phyloP scores from a whole-genome alignment of 768 basidiomycete genomes.

The Fistulinella prunicolor region DNA sequence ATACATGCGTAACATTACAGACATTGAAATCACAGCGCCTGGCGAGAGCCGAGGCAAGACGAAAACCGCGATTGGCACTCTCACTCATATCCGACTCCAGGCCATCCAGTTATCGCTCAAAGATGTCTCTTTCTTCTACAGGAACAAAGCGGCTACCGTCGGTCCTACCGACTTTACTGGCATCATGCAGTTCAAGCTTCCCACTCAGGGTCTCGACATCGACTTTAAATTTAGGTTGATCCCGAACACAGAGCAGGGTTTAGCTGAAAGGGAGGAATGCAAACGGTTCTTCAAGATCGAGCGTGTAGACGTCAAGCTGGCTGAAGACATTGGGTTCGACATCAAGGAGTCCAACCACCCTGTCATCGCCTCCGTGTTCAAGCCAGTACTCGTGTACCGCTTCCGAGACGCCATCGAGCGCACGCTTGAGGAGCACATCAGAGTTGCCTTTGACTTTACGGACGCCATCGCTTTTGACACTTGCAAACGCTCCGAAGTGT shows the following conservation, averaged over 20 bases:
- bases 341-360: slow-evolving; percentile 64
- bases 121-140: slow-evolving; percentile 74
- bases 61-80: slow-evolving; percentile 53
- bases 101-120: slow-evolving; percentile 60
- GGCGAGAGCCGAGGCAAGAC: slow-evolving; percentile 30
- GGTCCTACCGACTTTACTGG: slow-evolving; percentile 60
- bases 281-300: slow-evolving; percentile 61
- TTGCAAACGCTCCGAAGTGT: slow-evolving; percentile 55
- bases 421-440: slow-evolving; percentile 54
- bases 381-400: slow-evolving; percentile 54
- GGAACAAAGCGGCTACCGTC: slow-evolving; percentile 53
- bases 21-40: slow-evolving; percentile 51
- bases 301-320: slow-evolving; percentile 49
- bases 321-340: slow-evolving; percentile 52
- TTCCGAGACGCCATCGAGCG: slow-evolving; percentile 60
- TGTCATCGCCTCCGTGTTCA: slow-evolving; percentile 58
- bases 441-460: slow-evolving; percentile 46
- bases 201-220: slow-evolving; percentile 64
- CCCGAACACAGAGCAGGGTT: slow-evolving; percentile 43
- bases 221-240: slow-evolving; percentile 66
- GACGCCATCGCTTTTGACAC: slow-evolving; percentile 63
- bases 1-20: slow-evolving; percentile 70
- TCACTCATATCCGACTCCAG: slow-evolving; percentile 64
- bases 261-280: slow-evolving; percentile 41
- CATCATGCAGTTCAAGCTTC: slow-evolving; percentile 57